Evolutionary conservation across 73 alveolate genomes (phyloP).

Genomic region (Paramecium octaurelia): DNA sequence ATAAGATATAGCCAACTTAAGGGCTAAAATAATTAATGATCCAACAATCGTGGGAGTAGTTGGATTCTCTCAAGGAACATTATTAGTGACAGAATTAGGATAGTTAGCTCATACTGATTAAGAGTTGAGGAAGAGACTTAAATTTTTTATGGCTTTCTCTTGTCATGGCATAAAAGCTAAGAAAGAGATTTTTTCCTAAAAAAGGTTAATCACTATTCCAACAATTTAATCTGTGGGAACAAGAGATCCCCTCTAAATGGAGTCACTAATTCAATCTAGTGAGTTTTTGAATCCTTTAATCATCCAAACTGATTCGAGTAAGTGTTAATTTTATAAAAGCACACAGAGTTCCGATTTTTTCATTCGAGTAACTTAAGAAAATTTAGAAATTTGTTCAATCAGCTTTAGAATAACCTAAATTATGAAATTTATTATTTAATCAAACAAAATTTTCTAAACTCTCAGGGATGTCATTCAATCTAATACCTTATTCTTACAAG

Average conservation of each 20-base stretch:
- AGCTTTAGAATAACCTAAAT: neutral
- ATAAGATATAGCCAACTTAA: neutral
- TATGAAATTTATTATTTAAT: neutral
- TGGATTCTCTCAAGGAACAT: constrained; percentile 30
- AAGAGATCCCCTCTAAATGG: neutral
- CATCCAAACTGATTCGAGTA: constrained; percentile 25
- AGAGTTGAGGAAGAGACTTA: neutral
- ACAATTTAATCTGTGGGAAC: neutral
- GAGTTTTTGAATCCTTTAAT: neutral
- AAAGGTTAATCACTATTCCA: neutral
- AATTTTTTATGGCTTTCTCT: neutral
- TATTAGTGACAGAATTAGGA: neutral
- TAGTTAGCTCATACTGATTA: neutral
- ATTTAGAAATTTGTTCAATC: neutral
- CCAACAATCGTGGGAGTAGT: neutral
- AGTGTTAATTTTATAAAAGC: neutral
- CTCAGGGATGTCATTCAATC: neutral
- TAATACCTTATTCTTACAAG: neutral
- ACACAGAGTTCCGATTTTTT: neutral
- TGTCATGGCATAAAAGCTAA: neutral
- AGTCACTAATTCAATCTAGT: neutral
- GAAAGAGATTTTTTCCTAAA: neutral
- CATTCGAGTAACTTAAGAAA: neutral
- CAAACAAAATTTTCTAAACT: neutral
- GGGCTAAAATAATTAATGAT: neutral